A percentile compares a stretch with the other conserved stretches of the same genome.
These are phyloP conservation scores for Lizonia empirigonia DNA, from an alignment of 2,329 filamentous ascomycete genomes.

Conservation along the genomic window DNA sequence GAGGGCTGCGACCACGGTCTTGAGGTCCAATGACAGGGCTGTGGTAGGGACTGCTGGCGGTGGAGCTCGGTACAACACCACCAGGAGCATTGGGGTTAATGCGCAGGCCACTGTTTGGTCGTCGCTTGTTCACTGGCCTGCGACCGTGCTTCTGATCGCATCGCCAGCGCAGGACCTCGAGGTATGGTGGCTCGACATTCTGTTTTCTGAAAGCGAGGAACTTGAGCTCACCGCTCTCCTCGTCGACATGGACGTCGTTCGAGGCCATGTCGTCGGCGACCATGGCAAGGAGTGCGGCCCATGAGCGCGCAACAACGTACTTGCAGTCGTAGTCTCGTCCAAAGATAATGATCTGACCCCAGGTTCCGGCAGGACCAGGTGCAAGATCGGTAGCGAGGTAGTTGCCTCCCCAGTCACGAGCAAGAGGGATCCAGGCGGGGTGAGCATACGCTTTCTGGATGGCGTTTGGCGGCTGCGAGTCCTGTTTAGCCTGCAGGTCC, in stretches of 20 bases:
- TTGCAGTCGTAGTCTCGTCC: slow-evolving; percentile 98
- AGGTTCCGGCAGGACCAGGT: slow-evolving; percentile 85
- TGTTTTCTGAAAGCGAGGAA: slow-evolving; percentile 80
- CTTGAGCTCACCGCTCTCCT: slow-evolving; percentile 90
- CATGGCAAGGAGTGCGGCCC: slow-evolving; percentile 82
- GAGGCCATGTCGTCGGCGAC: slow-evolving; percentile 92
- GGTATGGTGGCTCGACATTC: slow-evolving; percentile 88
- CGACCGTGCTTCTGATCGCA: slow-evolving; percentile 92
- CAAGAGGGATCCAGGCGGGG: slow-evolving; percentile 92
- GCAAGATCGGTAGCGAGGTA: slow-evolving; percentile 92
- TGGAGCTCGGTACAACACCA: slow-evolving; percentile 52
- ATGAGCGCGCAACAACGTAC: slow-evolving; percentile 92
- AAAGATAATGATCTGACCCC: slow-evolving; percentile 96
- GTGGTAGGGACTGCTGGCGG: slow-evolving; percentile 64
- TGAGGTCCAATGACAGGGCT: slow-evolving; percentile 64
- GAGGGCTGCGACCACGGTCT: slow-evolving; percentile 72
- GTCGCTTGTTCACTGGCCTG: slow-evolving; percentile 53
- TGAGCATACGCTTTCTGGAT: slow-evolving; percentile 94
- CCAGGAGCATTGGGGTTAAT: slow-evolving; percentile 59
- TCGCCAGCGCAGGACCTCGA: slow-evolving; percentile 94
- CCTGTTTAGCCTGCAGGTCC: slow-evolving; percentile 81
- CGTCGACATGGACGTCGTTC: slow-evolving; percentile 89
- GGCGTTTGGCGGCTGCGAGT: slow-evolving; percentile 82
- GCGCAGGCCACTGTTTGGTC: slow-evolving; percentile 54
- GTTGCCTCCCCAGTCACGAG: slow-evolving; percentile 98